Conservation (phyloP, 2,329 filamentous ascomycete species). For the Aspergillus proliferans region DNA sequence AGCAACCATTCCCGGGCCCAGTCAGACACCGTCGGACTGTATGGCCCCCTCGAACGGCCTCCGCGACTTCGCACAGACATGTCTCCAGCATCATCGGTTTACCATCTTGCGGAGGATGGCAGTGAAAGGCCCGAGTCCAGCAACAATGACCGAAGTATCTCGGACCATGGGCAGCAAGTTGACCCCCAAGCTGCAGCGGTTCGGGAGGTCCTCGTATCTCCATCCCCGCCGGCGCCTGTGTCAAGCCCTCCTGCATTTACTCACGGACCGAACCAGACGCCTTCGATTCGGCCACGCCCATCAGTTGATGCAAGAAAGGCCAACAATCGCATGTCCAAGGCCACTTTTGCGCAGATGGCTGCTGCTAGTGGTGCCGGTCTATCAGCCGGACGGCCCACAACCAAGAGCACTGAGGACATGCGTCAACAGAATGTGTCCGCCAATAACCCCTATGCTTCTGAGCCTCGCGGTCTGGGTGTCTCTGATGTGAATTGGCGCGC, state of each 20-base stretch:
- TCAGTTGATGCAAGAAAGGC: constrained; percentile 72
- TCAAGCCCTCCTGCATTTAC: constrained; percentile 71
- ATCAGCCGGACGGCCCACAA: neutral
- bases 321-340: constrained; percentile 75
- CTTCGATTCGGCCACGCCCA: constrained; percentile 63
- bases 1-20: constrained; percentile 23
- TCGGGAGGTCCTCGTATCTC: constrained; percentile 34
- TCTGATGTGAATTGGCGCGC: neutral
- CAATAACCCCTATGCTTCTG: neutral
- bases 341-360: constrained; percentile 73
- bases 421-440: neutral
- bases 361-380: constrained; percentile 44
- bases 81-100: constrained; percentile 33
- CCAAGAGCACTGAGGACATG: neutral
- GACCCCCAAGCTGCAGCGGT: constrained; percentile 22
- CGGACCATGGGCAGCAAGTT: constrained; percentile 24
- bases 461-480: neutral
- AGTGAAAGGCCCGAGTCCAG: constrained; percentile 17
- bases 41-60: constrained; percentile 6
- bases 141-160: constrained; percentile 34
- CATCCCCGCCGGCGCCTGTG: constrained; percentile 69
- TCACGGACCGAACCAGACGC: constrained; percentile 65
- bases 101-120: constrained; percentile 23
- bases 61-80: constrained; percentile 16
- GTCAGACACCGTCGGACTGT: constrained; percentile 27